Conservation (phyloP, 345 rosid species). For the Carallia brachiata region DNA sequence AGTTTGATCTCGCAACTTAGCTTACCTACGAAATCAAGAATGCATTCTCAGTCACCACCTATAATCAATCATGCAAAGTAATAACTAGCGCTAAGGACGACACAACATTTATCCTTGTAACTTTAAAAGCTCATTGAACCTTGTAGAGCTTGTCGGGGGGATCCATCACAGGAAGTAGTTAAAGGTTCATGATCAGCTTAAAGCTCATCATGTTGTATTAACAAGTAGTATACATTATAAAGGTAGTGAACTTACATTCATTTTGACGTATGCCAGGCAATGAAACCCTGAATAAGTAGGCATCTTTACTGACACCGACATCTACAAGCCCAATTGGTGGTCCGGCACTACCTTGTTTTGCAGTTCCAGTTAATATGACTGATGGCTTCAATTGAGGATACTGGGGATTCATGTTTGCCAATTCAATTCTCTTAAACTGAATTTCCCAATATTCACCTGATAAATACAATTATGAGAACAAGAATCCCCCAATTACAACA, state of each 20-base stretch:
- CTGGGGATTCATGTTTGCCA: slow-evolving; percentile 10
- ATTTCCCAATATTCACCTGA: not conserved
- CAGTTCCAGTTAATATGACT: slow-evolving; percentile 49
- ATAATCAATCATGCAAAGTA: not conserved
- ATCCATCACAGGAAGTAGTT: not conserved
- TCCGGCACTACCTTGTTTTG: slow-evolving; percentile 44
- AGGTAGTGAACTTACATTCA: slow-evolving; percentile 32
- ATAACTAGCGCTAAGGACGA: not conserved
- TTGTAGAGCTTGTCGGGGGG: not conserved
- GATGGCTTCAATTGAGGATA: slow-evolving; percentile 31
- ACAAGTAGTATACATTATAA: not conserved
- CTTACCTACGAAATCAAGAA: slow-evolving; percentile 39
- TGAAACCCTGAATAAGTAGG: slow-evolving; percentile 69
- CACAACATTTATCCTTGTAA: slow-evolving; percentile 21
- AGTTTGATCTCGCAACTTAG: slow-evolving; percentile 50
- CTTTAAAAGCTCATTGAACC: not conserved
- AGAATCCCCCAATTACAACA: too few relatives aligned
- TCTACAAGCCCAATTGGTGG: slow-evolving; percentile 66
- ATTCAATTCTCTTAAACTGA: not conserved
- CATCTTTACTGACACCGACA: slow-evolving; percentile 55
- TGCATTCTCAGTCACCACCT: slow-evolving; percentile 1
- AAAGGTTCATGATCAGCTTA: not conserved
- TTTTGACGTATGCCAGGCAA: slow-evolving; percentile 59
- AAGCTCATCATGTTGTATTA: not conserved
- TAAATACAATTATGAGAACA: not conserved